These are phyloP conservation scores for Pyronema omphalodes DNA, from an alignment of 495 filamentous ascomycete genomes.

Conservation along the genomic window DNA sequence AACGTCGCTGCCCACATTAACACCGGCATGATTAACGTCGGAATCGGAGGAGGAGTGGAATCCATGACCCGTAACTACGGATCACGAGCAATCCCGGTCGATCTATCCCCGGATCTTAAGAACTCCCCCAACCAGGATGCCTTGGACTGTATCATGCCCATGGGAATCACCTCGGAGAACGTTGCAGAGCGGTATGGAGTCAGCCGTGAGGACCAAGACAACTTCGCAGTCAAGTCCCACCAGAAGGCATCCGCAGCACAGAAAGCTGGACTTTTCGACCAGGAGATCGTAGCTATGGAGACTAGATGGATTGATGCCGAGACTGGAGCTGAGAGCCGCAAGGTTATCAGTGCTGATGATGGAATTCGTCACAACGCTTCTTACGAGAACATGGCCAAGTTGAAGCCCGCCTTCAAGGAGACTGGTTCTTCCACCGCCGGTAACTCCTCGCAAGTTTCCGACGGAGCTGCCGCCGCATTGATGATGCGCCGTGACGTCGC, in stretches of 20 bases:
- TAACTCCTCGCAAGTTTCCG: conserved; percentile 70
- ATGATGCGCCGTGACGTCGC: conserved; percentile 78
- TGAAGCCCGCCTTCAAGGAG: conserved; percentile 68
- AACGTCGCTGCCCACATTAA: conserved; percentile 51
- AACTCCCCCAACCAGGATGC: conserved; percentile 48
- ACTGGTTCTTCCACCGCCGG: conserved; percentile 66
- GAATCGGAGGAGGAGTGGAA: conserved; percentile 81
- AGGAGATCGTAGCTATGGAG: conserved; percentile 56
- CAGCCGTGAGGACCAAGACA: conserved; percentile 59
- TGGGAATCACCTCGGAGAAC: conserved; percentile 87
- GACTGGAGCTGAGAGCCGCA: conserved; percentile 33
- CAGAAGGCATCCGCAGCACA: conserved; percentile 50
- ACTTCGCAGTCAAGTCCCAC: conserved; percentile 59
- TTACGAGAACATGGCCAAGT: conserved; percentile 47
- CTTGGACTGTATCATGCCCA: conserved; percentile 75
- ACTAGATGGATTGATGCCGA: conserved; percentile 43
- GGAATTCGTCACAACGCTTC: conserved; percentile 53
- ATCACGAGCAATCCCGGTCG: conserved; percentile 57
- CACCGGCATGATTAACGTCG: conserved; percentile 51
- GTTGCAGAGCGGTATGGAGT: conserved; percentile 64
- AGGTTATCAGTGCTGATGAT: conserved; percentile 54
- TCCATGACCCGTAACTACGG: conserved; percentile 87
- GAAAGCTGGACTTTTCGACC: conserved; percentile 47
- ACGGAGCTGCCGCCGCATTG: conserved; percentile 68
- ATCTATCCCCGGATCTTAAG: conserved; percentile 56